Conservation (phyloP, 164 flowering plant genomes). For the Umbilicus rupestris region DNA sequence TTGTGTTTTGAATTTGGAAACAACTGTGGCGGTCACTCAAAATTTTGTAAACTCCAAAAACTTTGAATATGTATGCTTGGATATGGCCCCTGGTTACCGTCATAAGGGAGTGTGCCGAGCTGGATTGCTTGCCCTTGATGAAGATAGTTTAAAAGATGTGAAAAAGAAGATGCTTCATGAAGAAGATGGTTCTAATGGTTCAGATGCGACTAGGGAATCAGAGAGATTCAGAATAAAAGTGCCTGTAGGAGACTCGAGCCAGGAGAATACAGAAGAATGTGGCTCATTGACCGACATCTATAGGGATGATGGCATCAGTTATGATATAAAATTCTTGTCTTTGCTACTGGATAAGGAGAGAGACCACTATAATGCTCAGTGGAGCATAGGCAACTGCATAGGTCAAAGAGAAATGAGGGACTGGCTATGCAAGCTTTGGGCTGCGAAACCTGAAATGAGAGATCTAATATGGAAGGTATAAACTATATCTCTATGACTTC, state of each 20-base stretch:
- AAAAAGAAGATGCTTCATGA: slow-evolving; percentile 13
- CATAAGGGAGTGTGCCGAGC: slow-evolving; percentile 96
- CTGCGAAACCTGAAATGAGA: slow-evolving; percentile 54
- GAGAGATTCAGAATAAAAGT: slow-evolving; percentile 38
- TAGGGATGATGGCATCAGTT: slow-evolving; percentile 33
- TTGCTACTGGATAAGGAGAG: slow-evolving; percentile 62
- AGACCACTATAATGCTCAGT: slow-evolving; percentile 70
- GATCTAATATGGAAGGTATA: slow-evolving; percentile 89
- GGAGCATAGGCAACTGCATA: slow-evolving; percentile 73
- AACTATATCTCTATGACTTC: not conserved
- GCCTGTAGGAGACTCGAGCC: slow-evolving; percentile 12
- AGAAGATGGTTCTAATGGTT: slow-evolving; percentile 21
- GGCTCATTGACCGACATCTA: slow-evolving; percentile 16
- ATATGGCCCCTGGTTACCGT: slow-evolving; percentile 90
- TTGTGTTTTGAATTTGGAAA: slow-evolving; percentile 84
- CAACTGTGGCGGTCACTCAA: slow-evolving; percentile 88
- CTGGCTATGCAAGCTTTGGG: slow-evolving; percentile 90
- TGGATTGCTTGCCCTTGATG: slow-evolving; percentile 82
- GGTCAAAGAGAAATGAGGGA: slow-evolving; percentile 85
- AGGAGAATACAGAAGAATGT: slow-evolving; percentile 20
- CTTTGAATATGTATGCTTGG: slow-evolving; percentile 87
- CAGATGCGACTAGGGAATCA: slow-evolving; percentile 37
- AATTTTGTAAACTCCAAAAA: slow-evolving; percentile 81
- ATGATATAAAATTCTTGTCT: slow-evolving; percentile 57
- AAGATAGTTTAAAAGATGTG: slow-evolving; percentile 18